Base-by-base conservation (phyloP, 176 grass and related monocot species). In the Canna indica region DNA sequence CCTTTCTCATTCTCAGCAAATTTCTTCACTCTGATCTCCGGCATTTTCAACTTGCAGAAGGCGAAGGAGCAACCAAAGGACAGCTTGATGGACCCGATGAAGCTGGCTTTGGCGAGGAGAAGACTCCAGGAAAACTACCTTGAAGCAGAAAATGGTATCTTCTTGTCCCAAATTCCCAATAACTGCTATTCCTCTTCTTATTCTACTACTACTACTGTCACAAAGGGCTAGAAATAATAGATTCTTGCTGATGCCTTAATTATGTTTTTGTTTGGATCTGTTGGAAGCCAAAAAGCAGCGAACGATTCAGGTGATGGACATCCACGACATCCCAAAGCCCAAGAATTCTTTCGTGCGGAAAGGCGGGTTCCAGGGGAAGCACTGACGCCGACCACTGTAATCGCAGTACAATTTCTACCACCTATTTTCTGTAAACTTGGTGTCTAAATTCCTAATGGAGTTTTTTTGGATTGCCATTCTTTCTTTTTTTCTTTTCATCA, bases 61-160 rank as follows among this genome's bases (percentile, higher is more conserved):
- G 53, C 72, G 41, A 90, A 57, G 59, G 86, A 87, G 28, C n/a
- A n/a, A n/a, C 63, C 74, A 28, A 81, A 75, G 59, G 74, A 86
- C 31, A 82, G 31, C 62, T 33, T 78, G 75, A 30, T 81, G 22
- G 81, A 90, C 20, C 27, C 63, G 41, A 79, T 75, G 34, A 90
- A 45, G 52, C 74, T 95, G 15, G 90, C 88, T 66, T 85, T 71
- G 13, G 91, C 91, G 10, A 82, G 84, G 47, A 95, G 78, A 79
- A 80, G 87, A 59, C 91, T 95, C 32, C 91, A 90, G 59, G 91
- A 95, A 64, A 95, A 95, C 66, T 95, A 95, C 46, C 81, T 85
- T 75, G 86, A 95, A 83, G 91, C 83, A 30, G 70, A 95, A 65
- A 90, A 90, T 73, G 91, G 91, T 90, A 70, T 7, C 20, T 48